Evolutionary conservation across 1,139 yeast genomes (phyloP), one percentile per base, ranked within the genome.

Genomic region (Blastobotrys proliferans): DNA sequence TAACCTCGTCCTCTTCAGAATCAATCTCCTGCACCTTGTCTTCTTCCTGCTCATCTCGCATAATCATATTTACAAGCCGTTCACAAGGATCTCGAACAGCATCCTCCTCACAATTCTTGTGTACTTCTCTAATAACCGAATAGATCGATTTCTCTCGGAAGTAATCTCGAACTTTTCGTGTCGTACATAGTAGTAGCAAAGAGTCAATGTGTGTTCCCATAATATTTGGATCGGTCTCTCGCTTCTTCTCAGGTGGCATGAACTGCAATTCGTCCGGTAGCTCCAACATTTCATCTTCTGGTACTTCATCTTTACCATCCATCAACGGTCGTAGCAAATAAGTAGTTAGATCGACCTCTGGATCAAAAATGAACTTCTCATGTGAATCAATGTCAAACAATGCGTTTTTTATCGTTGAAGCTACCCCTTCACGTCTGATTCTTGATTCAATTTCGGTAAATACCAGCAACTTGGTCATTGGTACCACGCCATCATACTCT

Each of bases 251-350:
- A 22, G 79, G 79, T 11, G 86, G 85, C 43, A 87, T 69, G 41
- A 85, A 71, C 63, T 87, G 95, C 45, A 90, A 75, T 58, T 86
- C 95, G 25, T 86, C 96, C 1, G 97, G 97, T 51, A 92, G 75
- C 43, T 82, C 79, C 57, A 86, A 83, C 74, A 83, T 77, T 57
- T 92, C 97, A 33, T 90, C 97, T 44, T 81, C 88, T 46, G 85
- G 79, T 48, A 83, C 76, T 35, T 72, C 74, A 58, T 86, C 94
- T 0, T 94, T 82, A 0, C 90, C 87, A 8, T 31, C 49, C 1
- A 94, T 83, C 51, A 92, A 73, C 8, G 97, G 97, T 39, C 85
- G 70, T 45, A 90, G 70, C 28, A 92, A 73, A 57, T 84, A 87
- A 4, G 95, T 95, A 54, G 92, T 70, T 29, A 90, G 58, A 55